phyloP scores from a whole-genome alignment of 495 filamentous ascomycete species.

The Daldinia childiae region DNA sequence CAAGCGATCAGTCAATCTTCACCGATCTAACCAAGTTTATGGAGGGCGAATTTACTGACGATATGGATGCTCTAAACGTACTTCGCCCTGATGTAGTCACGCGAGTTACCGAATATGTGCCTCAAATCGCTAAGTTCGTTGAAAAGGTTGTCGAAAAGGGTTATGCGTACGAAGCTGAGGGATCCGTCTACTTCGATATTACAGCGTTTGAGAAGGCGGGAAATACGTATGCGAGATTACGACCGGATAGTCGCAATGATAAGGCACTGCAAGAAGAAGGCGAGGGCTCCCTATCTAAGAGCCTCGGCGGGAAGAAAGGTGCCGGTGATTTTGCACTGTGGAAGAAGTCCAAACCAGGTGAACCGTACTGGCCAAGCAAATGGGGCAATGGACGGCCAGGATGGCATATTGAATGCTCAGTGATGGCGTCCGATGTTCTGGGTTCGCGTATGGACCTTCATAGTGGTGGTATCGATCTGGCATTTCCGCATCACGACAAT shows the following conservation, averaged over 20 bases:
- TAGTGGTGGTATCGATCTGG: conserved; percentile 90
- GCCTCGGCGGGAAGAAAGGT: conserved; percentile 71
- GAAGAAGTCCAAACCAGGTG: conserved; percentile 92
- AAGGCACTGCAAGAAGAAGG: conserved; percentile 86
- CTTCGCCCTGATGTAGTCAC: conserved; percentile 83
- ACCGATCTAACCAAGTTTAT: conserved; percentile 82
- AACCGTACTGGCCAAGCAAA: conserved; percentile 85
- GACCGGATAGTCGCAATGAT: conserved; percentile 87
- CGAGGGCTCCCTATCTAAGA: conserved; percentile 82
- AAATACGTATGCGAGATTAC: conserved; percentile 83
- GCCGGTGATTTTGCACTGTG: conserved; percentile 90
- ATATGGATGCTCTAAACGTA: conserved; percentile 88
- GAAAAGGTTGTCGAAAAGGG: conserved; percentile 82
- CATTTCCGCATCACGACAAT: conserved; percentile 97
- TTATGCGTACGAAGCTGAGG: conserved; percentile 86
- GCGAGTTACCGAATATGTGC: conserved; percentile 87
- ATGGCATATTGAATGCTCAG: conserved; percentile 98
- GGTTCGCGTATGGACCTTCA: conserved; percentile 90
- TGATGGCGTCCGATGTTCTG: conserved; percentile 89
- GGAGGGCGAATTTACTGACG: conserved; percentile 83
- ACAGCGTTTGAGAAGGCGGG: conserved; percentile 83
- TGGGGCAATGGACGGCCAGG: conserved; percentile 92
- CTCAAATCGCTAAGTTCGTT: conserved; percentile 76
- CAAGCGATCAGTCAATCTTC: conserved; percentile 74
- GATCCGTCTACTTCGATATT: conserved; percentile 96